Evolutionary conservation across 2,329 filamentous ascomycete genomes (phyloP), one percentile per base, ranked within the genome.

Genomic region (Aciculosporium take): DNA sequence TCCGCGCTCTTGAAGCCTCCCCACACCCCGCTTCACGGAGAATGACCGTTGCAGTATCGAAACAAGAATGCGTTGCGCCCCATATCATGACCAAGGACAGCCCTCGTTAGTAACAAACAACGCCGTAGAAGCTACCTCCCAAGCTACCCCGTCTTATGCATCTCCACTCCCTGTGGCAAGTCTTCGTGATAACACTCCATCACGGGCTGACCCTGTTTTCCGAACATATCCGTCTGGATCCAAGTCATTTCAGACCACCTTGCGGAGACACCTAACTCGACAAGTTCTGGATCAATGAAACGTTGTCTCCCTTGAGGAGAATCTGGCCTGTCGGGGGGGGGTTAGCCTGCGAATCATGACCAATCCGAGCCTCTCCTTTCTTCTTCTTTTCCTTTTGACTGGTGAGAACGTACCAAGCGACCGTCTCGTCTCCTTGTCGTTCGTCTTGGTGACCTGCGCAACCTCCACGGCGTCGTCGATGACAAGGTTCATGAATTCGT

Each of bases 401-500:
- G n/a, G n/a, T 4, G 1, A 32, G 7, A 1, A 28, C 72, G 47
- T 72, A 94, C 88, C 89, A 40, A 95, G 62, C 33, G 78, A 70
- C 62, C 84, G 79, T 59, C 88, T 74, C 50, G 76, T 79, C 65
- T 93, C 88, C 50, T 81, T 77, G 32, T 70, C 61, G 51, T 84
- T 81, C 13, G 76, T 79, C 69, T 93, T 94, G 48, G 83, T 87
- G 42, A 84, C 70, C 57, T 86, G 75, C 61, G 81, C 84, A 34
- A 98, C 87, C 65, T 96, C 89, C 43, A 95, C 78, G 24, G 91
- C 91, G 53, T 98, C 87, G 57, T 98, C 91, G 50, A 94, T 75
- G 30, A 96, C 91, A 38, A 98, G 71, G 67, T 98, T 98, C 88
- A 98, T 95, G 67, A 96, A 98, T 64, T 98, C 91, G 60, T 98